These are phyloP conservation scores for Epipyxis sp. DNA, from an alignment of 108 stramenopile genomes.

Conservation along the genomic window DNA sequence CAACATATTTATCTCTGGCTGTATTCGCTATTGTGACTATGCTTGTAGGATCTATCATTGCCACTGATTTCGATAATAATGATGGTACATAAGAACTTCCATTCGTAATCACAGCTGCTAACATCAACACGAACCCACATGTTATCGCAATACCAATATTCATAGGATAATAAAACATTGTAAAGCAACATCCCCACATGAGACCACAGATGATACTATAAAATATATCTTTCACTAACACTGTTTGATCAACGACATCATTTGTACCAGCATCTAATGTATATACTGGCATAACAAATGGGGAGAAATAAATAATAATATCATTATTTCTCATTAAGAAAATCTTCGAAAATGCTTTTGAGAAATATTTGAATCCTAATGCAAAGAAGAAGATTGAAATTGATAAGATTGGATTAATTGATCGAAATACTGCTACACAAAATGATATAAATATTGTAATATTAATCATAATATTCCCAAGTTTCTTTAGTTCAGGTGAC, in stretches of 20 bases:
- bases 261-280: not conserved
- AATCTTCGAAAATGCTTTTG: too few relatives aligned
- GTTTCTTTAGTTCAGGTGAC: not conserved
- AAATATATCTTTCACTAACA: too few relatives aligned
- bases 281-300: constrained; percentile 24
- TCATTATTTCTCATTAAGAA: not conserved
- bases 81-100: not conserved
- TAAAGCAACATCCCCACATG: not conserved
- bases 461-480: not conserved
- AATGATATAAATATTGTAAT: not conserved
- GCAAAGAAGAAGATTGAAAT: constrained; percentile 19
- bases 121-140: constrained; percentile 11
- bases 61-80: not conserved
- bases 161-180: constrained; percentile 26
- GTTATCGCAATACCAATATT: not conserved
- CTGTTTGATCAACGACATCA: constrained; percentile 19
- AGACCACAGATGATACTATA: not conserved
- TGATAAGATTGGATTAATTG: constrained; percentile 6
- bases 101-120: not conserved
- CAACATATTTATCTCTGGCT: not conserved
- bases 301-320: not conserved
- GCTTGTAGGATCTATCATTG: not conserved
- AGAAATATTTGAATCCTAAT: not conserved
- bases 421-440: not conserved
- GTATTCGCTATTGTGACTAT: not conserved